phyloP scores from a whole-genome alignment of 805 yeast species.

The Barnettozyma siamensis region DNA sequence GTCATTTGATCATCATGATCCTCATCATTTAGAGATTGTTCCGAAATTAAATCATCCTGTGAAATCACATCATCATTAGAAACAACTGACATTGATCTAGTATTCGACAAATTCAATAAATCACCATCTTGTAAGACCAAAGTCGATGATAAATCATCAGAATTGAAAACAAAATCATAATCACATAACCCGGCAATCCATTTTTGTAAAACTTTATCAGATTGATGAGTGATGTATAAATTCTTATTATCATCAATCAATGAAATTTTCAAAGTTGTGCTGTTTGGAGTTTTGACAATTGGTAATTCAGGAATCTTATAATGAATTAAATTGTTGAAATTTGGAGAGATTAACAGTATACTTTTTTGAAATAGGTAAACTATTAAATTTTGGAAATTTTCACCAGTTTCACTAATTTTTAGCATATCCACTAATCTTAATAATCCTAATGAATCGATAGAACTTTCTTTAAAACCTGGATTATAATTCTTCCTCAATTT shows the following conservation, averaged over 20 bases:
- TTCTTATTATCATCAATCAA: conserved; percentile 14
- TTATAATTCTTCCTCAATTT: conserved; percentile 15
- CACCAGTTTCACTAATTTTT: conserved; percentile 26
- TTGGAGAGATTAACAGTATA: conserved; percentile 11
- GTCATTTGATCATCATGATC: conserved; percentile 12
- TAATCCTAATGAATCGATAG: conserved; percentile 30
- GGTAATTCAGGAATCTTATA: conserved; percentile 7
- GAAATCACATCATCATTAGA: conserved; percentile 5
- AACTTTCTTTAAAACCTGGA: conserved; percentile 18
- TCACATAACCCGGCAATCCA: conserved; percentile 37
- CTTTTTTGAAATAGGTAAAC: conserved; percentile 30
- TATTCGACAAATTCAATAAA: background rate
- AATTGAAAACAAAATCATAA: conserved; percentile 26
- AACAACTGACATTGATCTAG: conserved; percentile 17
- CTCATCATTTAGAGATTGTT: background rate
- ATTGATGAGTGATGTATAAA: conserved; percentile 24
- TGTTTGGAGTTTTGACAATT: conserved; percentile 18
- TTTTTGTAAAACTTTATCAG: conserved; percentile 30
- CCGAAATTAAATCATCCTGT: background rate
- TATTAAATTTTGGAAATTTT: conserved; percentile 22
- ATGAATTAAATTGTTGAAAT: conserved; percentile 8
- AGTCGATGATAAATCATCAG: conserved; percentile 27
- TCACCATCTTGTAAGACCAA: conserved; percentile 15
- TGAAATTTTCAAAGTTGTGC: conserved; percentile 15
- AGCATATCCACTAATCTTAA: conserved; percentile 32